Evolutionary conservation across 768 basidiomycete genomes (phyloP), one percentile per base, ranked within the genome.

Genomic region (Dacryopinax spathularia): DNA sequence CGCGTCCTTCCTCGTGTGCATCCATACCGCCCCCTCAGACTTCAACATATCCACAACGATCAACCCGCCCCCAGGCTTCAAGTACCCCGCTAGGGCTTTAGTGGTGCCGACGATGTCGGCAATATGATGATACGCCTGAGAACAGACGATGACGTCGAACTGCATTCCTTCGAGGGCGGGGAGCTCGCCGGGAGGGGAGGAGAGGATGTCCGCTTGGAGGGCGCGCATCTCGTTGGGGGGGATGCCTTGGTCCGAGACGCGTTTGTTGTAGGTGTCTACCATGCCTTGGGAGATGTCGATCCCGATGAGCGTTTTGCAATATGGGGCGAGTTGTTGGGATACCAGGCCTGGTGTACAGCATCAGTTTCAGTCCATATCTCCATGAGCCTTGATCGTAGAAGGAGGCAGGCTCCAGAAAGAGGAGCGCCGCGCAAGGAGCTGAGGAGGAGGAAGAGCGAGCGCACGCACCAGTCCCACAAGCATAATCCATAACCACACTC

Each of bases 201-300:
- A 78, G 34, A 84, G 76, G 16, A 68, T 44, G 39, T 80, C 79
- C 0, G 71, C 72, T 64, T 82, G 79, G 33, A 88, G 71, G 0
- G 85, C 85, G 10, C 76, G 76, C 84, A 89, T 86, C 69, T 87
- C 84, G 16, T 12, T 12, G 25, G 76, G 73, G 1, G 78, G 68
- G 35, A 88, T 80, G 3, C 87, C 86, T 64, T 88, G 84, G 62
- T 85, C 81, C 20, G 64, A 64, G 13, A 82, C 82, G 22, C 77
- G 75, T 61, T 73, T 68, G 72, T 88, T 88, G 76, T 82, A 91
- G 16, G 76, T 72, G 62, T 88, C 83, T 9, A 90, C 85, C 77
- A 84, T 81, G 1, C 73, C 80, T 66, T 84, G 82, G 73, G 84
- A 88, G 69, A 89, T 86, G 69, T 91, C 89, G 16, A 87, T 82